Percentiles rank a stretch among this genome's conserved stretches.
phyloP scores from a whole-genome alignment of 1,284 basidiomycete genomes.

The Ganoderma meredithae region DNA sequence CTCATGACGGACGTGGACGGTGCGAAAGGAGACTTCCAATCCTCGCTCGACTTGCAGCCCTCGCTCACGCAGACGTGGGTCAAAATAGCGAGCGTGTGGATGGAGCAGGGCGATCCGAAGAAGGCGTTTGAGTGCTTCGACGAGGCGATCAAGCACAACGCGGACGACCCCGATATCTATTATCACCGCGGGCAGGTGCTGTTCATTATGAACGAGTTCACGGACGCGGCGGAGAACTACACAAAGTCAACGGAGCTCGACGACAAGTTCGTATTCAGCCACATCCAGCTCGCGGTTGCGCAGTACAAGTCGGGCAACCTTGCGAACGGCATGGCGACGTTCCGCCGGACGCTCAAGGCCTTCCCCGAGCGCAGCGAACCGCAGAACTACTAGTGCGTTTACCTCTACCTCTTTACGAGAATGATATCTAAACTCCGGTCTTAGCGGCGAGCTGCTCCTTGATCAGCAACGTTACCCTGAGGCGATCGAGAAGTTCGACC shows the following conservation, averaged over 20 bases:
- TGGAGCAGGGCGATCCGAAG: constrained; percentile 89
- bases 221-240: constrained; percentile 90
- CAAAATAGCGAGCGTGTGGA: constrained; percentile 97
- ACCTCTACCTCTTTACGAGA: neutral
- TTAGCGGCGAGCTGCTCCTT: constrained; percentile 92
- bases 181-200: constrained; percentile 99
- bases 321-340: constrained; percentile 87
- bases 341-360: constrained; percentile 81
- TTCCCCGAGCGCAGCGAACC: constrained; percentile 90
- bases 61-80: constrained; percentile 91
- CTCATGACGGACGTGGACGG: constrained; percentile 85
- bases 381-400: constrained; percentile 88
- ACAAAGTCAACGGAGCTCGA: constrained; percentile 88
- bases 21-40: constrained; percentile 88
- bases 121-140: constrained; percentile 94
- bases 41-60: constrained; percentile 79
- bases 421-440: neutral
- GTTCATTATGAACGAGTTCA: constrained; percentile 95
- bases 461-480: constrained; percentile 93
- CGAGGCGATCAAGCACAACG: constrained; percentile 84
- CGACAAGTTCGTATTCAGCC: constrained; percentile 89
- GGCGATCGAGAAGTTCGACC: constrained; percentile 95
- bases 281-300: constrained; percentile 97
- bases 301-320: constrained; percentile 91
- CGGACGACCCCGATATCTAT: constrained; percentile 94